Conservation (phyloP, 805 yeast species). For the Sungouiella thailandica region DNA sequence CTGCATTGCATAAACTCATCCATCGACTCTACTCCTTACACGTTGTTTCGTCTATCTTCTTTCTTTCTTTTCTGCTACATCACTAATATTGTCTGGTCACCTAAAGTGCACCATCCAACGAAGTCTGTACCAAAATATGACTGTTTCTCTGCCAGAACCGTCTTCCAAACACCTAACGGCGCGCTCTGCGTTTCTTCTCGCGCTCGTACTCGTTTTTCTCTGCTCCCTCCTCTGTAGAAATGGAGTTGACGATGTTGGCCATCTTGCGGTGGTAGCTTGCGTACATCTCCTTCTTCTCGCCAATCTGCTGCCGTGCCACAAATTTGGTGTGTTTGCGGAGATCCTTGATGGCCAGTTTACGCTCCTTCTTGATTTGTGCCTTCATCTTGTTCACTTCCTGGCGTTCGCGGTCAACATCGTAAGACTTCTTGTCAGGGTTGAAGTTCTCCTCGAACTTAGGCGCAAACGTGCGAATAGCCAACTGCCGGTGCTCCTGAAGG, state of each 20-base stretch:
- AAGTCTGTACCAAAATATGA: too few species aligned
- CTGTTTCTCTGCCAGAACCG: too few species aligned
- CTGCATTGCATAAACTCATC: too few species aligned
- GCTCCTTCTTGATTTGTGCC: constrained; percentile 85
- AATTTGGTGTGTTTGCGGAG: constrained; percentile 85
- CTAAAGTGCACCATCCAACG: too few species aligned
- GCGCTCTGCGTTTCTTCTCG: constrained; percentile 75
- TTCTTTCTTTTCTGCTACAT: too few species aligned
- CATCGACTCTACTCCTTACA: too few species aligned
- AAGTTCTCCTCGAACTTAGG: constrained; percentile 95
- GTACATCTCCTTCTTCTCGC: constrained; percentile 69
- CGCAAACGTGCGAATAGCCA: constrained; percentile 77
- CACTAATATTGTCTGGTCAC: too few species aligned
- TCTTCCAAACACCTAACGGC: too few species aligned
- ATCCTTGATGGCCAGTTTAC: constrained; percentile 82
- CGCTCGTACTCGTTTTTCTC: constrained; percentile 90
- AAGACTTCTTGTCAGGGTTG: constrained; percentile 91
- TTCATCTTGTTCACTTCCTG: constrained; percentile 80
- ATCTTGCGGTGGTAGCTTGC: constrained; percentile 83
- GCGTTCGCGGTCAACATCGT: constrained; percentile 76
- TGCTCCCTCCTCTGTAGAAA: constrained; percentile 91
- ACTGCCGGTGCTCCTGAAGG: constrained; percentile 77
- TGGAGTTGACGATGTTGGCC: constrained; percentile 79
- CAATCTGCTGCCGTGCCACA: constrained; percentile 78
- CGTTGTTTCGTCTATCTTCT: too few species aligned